phyloP scores from a whole-genome alignment of 768 basidiomycete species.

The Boletus subparvulus region DNA sequence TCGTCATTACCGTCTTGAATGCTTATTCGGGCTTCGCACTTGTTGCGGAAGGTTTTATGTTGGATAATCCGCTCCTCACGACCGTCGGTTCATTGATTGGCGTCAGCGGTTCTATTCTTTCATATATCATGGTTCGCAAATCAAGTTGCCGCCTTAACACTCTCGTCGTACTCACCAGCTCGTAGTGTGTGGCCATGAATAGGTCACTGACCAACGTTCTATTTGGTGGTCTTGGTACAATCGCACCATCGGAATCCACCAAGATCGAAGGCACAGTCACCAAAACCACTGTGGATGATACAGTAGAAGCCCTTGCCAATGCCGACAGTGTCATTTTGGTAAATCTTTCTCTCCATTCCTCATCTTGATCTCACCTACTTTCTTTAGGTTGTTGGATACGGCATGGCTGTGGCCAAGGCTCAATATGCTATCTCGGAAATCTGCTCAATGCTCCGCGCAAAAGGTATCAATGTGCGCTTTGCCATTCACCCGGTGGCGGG shows the following conservation, averaged over 20 bases:
- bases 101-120: slow-evolving; percentile 87
- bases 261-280: slow-evolving; percentile 85
- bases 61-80: slow-evolving; percentile 81
- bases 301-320: slow-evolving; percentile 73
- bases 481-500: slow-evolving; percentile 91
- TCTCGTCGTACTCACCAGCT: slow-evolving; percentile 6
- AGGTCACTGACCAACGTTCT: slow-evolving; percentile 81
- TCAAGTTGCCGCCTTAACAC: background rate
- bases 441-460: slow-evolving; percentile 65
- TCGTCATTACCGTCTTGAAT: slow-evolving; percentile 88
- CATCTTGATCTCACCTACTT: slow-evolving; percentile 4
- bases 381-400: slow-evolving; percentile 74
- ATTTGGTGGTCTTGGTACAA: slow-evolving; percentile 78
- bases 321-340: slow-evolving; percentile 84
- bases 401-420: slow-evolving; percentile 91
- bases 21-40: slow-evolving; percentile 91
- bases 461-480: slow-evolving; percentile 79
- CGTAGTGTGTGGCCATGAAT: slow-evolving; percentile 90
- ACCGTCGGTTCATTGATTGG: slow-evolving; percentile 86
- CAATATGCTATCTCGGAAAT: slow-evolving; percentile 81
- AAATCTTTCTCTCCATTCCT: slow-evolving; percentile 4
- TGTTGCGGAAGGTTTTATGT: slow-evolving; percentile 91
- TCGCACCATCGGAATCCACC: slow-evolving; percentile 53
- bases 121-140: slow-evolving; percentile 81
- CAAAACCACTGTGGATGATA: slow-evolving; percentile 76